Percentiles rank a stretch among this genome's conserved stretches.
These are phyloP conservation scores for Aspergillus sp. DNA, from an alignment of 2,329 filamentous ascomycete genomes.

Conservation along the genomic window DNA sequence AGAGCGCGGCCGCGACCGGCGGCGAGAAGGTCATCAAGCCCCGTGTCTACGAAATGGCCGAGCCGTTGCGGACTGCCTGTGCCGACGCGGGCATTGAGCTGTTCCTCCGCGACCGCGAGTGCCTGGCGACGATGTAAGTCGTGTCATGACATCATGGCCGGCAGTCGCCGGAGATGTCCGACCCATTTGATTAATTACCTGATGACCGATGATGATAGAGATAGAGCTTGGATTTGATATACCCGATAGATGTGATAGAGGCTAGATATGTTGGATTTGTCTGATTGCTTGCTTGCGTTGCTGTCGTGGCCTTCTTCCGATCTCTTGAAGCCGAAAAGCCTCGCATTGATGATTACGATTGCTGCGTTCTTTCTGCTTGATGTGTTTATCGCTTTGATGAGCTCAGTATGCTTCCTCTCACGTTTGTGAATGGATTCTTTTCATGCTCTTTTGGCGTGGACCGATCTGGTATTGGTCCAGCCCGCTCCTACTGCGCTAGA, in stretches of 20 bases:
- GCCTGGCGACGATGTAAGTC: conserved; percentile 15
- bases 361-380: neutral
- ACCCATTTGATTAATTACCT: neutral
- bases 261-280: neutral
- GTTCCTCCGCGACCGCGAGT: conserved; percentile 24
- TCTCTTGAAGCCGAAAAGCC: neutral
- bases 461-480: neutral
- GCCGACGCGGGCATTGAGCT: conserved; percentile 20
- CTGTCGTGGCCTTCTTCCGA: neutral
- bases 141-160: conserved; percentile 1
- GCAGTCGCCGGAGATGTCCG: neutral
- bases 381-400: neutral
- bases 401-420: neutral
- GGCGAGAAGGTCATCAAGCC: conserved; percentile 19
- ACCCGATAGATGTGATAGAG: conserved; percentile 6
- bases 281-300: neutral
- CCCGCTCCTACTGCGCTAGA: too few relatives aligned
- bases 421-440: neutral
- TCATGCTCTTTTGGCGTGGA: neutral
- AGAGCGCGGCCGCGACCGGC: neutral
- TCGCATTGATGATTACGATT: neutral
- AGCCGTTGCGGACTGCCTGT: conserved; percentile 23
- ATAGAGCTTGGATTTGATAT: neutral
- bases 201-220: neutral
- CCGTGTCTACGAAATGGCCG: conserved; percentile 22